Evolutionary conservation across 768 basidiomycete genomes (phyloP).

Genomic region (Brasilioporus rufonigricans): DNA sequence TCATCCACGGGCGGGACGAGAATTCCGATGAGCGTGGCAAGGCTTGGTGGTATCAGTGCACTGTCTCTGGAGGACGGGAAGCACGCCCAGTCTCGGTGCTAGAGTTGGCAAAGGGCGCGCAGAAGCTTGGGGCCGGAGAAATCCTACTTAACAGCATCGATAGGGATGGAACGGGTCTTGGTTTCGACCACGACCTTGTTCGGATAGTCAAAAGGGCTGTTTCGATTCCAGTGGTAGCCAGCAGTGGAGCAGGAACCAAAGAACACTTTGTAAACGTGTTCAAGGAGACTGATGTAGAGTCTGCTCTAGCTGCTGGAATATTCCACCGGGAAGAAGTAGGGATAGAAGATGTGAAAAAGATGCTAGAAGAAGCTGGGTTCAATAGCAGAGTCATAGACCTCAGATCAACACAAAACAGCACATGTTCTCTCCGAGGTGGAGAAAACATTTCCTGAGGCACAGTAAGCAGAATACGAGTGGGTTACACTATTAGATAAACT

Average conservation of each 20-base stretch:
- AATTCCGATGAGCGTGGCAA: conserved; percentile 58
- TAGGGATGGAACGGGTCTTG: conserved; percentile 87
- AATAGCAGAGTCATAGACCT: conserved; percentile 40
- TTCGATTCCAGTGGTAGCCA: conserved; percentile 90
- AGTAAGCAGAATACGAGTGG: conserved; percentile 10
- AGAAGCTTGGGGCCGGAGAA: conserved; percentile 90
- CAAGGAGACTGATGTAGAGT: conserved; percentile 73
- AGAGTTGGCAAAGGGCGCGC: conserved; percentile 90
- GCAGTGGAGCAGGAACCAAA: conserved; percentile 83
- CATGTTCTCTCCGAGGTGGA: background rate
- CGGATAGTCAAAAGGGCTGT: conserved; percentile 72
- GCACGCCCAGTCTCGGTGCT: conserved; percentile 79
- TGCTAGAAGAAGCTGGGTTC: conserved; percentile 45
- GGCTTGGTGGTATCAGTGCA: conserved; percentile 99
- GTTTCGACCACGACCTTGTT: conserved; percentile 87
- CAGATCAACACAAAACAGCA: background rate
- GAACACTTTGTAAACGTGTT: conserved; percentile 92
- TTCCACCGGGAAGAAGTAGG: conserved; percentile 90
- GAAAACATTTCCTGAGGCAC: background rate
- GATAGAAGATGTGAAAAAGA: conserved; percentile 77
- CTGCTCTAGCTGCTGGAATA: conserved; percentile 94
- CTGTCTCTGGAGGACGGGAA: conserved; percentile 91
- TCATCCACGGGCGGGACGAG: conserved; percentile 46
- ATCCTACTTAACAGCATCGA: conserved; percentile 96
- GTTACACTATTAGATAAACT: conserved; percentile 33